Evolutionary conservation across 1,284 basidiomycete genomes (phyloP).

Genomic region (Ceratorhiza oryzae-sativae): DNA sequence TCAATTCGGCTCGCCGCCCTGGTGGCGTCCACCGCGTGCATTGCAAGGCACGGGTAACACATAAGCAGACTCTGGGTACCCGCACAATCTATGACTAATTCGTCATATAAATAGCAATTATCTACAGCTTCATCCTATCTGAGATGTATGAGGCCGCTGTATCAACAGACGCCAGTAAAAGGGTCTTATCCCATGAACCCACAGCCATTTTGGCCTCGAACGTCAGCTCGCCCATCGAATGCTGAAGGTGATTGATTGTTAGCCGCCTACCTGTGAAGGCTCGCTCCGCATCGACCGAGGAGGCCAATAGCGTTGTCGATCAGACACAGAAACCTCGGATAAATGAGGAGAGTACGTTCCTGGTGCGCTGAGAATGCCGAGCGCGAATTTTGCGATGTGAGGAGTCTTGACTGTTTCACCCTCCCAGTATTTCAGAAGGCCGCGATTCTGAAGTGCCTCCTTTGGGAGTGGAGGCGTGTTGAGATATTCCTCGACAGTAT

Average conservation of each 20-base stretch:
- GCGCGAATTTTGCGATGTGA: not conserved
- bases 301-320: not conserved
- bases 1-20: not conserved
- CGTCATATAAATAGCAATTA: not conserved
- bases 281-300: slow-evolving; percentile 4
- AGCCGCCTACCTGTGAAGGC: slow-evolving; percentile 3
- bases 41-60: not conserved
- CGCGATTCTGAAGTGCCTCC: not conserved
- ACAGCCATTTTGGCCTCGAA: not conserved
- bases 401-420: not conserved
- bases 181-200: not conserved
- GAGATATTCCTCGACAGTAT: slow-evolving; percentile 1
- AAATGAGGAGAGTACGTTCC: not conserved
- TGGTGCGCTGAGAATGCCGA: slow-evolving; percentile 7
- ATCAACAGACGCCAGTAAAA: not conserved
- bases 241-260: slow-evolving; percentile 7
- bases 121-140: not conserved
- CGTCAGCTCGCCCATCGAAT: not conserved
- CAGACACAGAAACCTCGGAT: not conserved
- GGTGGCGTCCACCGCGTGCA: not conserved
- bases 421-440: not conserved
- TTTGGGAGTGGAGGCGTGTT: not conserved
- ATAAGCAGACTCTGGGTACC: not conserved
- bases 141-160: not conserved
- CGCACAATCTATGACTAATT: slow-evolving; percentile 9